phyloP scores from a whole-genome alignment of 768 basidiomycete species.

The Podaxis pistillaris region DNA sequence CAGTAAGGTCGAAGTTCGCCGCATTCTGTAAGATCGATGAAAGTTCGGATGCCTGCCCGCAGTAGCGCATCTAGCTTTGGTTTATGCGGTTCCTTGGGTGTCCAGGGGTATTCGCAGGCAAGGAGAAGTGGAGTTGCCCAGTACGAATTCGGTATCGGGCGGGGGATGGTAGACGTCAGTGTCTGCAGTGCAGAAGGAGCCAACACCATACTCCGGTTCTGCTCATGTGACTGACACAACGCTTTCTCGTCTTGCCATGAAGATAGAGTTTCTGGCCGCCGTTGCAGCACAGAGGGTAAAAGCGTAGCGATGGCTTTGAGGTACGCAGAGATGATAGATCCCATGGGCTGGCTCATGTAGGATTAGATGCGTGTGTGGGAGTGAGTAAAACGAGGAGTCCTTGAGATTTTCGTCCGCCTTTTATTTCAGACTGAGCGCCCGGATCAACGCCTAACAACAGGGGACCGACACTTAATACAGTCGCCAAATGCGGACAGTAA shows the following conservation, averaged over 20 bases:
- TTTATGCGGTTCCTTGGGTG: conserved; percentile 50
- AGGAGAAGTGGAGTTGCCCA: conserved; percentile 75
- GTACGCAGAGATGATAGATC: background rate
- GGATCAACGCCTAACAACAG: background rate
- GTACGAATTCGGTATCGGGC: conserved; percentile 82
- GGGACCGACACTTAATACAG: background rate
- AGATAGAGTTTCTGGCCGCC: background rate
- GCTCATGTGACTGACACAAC: background rate
- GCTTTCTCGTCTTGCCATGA: background rate
- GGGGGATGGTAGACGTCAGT: conserved; percentile 26
- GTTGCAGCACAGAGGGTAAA: background rate
- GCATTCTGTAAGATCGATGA: conserved; percentile 83
- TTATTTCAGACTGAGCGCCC: background rate
- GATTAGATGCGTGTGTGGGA: background rate
- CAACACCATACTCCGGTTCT: no score
- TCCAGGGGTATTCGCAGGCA: conserved; percentile 83
- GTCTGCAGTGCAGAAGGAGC: background rate
- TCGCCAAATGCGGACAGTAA: background rate
- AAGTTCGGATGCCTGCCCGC: conserved; percentile 70
- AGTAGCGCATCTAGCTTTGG: conserved; percentile 78
- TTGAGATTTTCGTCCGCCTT: background rate
- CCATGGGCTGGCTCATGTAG: conserved; percentile 3
- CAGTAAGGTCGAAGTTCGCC: conserved; percentile 72
- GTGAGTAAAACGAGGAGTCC: background rate
- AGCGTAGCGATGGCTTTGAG: background rate